These are phyloP conservation scores for Mesembryanthemum crystallinum DNA, from an alignment of 148 eudicot genomes.

Conservation along the genomic window DNA sequence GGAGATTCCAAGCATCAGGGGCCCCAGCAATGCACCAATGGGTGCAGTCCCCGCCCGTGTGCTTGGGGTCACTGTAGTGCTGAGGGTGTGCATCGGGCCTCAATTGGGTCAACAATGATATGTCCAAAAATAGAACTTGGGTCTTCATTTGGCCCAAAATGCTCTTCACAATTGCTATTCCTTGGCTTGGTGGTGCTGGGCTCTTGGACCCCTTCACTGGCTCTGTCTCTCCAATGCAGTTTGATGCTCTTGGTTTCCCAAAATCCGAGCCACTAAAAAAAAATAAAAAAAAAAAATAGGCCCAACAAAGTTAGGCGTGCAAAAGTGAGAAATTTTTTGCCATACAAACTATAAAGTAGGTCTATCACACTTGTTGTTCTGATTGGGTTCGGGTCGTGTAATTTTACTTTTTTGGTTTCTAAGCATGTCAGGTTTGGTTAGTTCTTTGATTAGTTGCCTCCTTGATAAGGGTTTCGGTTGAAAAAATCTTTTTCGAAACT, in stretches of 20 bases:
- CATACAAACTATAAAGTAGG: no score
- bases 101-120: constrained; percentile 27
- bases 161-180: constrained; percentile 24
- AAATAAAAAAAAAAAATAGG: neutral
- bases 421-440: no score
- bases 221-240: constrained; percentile 17
- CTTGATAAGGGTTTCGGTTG: no score
- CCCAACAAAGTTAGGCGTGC: neutral
- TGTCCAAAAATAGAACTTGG: constrained; percentile 29
- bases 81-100: constrained; percentile 46
- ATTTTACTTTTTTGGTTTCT: no score
- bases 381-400: no score
- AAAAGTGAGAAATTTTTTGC: no score
- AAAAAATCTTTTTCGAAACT: no score
- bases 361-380: no score
- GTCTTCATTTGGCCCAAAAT: constrained; percentile 33
- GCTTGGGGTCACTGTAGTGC: neutral
- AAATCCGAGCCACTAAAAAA: constrained; percentile 22
- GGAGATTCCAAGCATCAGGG: constrained; percentile 40
- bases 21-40: constrained; percentile 45
- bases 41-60: constrained; percentile 30
- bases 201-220: constrained; percentile 18
- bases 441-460: no score
- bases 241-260: constrained; percentile 23
- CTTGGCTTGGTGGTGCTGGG: constrained; percentile 29